Percentiles rank a stretch among this genome's conserved stretches.
These are phyloP conservation scores for Striga hermonthica DNA, from an alignment of 305 asterid genomes.

Conservation along the genomic window DNA sequence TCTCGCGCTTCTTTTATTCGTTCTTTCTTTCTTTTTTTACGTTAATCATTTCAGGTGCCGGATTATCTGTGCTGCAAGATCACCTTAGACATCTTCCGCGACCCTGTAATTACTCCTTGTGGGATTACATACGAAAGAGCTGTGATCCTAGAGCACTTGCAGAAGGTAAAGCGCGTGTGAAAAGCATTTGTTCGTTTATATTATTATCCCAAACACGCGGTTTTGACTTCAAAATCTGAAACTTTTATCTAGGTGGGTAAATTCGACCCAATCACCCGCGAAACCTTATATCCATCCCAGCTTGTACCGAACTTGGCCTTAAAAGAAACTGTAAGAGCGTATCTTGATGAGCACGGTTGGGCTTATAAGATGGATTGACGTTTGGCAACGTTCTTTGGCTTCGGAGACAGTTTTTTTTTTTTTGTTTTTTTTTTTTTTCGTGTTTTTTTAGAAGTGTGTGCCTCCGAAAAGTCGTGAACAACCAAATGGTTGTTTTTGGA, in stretches of 20 bases:
- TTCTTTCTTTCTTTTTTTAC: too few species aligned
- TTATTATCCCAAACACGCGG: background rate
- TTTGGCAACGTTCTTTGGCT: conserved; percentile 16
- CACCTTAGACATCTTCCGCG: conserved; percentile 77
- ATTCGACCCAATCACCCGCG: conserved; percentile 81
- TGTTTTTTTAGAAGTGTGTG: background rate
- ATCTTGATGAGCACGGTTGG: conserved; percentile 70
- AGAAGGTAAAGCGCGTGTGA: conserved; percentile 50
- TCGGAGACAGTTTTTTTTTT: background rate
- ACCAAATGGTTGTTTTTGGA: conserved; percentile 12
- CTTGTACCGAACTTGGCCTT: conserved; percentile 78
- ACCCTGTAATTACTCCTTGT: conserved; percentile 87
- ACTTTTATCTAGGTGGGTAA: conserved; percentile 62
- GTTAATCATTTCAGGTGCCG: conserved; percentile 56
- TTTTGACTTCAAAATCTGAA: conserved; percentile 26
- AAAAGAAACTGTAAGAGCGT: conserved; percentile 77
- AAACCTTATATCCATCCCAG: conserved; percentile 52
- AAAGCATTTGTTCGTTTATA: background rate
- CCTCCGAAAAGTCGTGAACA: conserved; percentile 21
- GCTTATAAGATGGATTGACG: conserved; percentile 64
- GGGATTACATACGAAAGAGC: conserved; percentile 94
- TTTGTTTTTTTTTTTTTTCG: background rate
- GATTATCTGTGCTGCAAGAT: conserved; percentile 83
- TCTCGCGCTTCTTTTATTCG: too few species aligned
- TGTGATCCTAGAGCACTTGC: conserved; percentile 66